Conservation (phyloP, 2,329 filamentous ascomycete genomes). For the Myriosclerotinia scirpicola region DNA sequence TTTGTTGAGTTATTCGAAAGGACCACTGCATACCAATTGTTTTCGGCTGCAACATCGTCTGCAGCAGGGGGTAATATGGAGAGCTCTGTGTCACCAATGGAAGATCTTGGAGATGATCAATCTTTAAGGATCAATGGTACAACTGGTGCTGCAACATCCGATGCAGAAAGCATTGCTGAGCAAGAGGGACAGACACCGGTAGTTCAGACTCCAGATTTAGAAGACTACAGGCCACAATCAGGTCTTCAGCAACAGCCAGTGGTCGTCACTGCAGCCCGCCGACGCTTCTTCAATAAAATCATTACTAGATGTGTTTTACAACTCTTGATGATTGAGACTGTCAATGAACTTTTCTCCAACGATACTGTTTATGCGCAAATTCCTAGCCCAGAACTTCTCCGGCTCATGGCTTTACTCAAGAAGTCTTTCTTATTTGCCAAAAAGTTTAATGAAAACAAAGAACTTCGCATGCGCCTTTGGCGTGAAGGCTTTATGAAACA, state of each 20-base stretch:
- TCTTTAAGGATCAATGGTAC: slow-evolving; percentile 62
- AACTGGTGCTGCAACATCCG: slow-evolving; percentile 42
- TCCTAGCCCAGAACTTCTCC: slow-evolving; percentile 82
- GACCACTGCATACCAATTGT: slow-evolving; percentile 92
- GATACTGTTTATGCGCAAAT: slow-evolving; percentile 93
- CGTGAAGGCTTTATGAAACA: slow-evolving; percentile 99
- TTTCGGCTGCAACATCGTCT: slow-evolving; percentile 71
- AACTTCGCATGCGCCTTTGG: slow-evolving; percentile 91
- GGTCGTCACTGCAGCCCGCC: slow-evolving; percentile 86
- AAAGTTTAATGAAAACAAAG: slow-evolving; percentile 96
- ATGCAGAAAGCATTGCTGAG: slow-evolving; percentile 38
- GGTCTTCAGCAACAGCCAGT: slow-evolving; percentile 83
- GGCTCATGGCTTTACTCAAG: slow-evolving; percentile 91
- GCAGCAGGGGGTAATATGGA: slow-evolving; percentile 54
- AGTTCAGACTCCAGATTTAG: slow-evolving; percentile 44
- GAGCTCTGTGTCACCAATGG: slow-evolving; percentile 44
- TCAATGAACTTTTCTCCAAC: slow-evolving; percentile 97
- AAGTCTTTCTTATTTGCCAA: slow-evolving; percentile 96
- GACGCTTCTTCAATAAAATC: slow-evolving; percentile 98
- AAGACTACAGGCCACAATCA: slow-evolving; percentile 82
- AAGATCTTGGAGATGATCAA: slow-evolving; percentile 46
- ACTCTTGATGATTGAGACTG: slow-evolving; percentile 98
- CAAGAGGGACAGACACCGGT: slow-evolving; percentile 38
- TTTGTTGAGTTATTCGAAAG: slow-evolving; percentile 95
- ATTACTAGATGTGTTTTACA: slow-evolving; percentile 98